Conservation (phyloP, 176 grass and related monocot genomes). For the Aechmea fasciata region DNA sequence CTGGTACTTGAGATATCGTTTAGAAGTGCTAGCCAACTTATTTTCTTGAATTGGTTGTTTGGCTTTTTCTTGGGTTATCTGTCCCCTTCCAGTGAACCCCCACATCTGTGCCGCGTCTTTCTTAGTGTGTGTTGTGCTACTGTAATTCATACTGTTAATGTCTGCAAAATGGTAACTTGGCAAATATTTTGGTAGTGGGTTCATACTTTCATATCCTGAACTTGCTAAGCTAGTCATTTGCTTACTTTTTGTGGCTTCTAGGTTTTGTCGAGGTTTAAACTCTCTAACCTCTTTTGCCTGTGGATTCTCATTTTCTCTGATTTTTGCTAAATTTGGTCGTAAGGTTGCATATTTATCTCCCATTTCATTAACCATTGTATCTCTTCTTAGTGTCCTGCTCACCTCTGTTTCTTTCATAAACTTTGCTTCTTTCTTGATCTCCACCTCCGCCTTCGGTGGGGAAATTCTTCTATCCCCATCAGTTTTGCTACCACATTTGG, state of each 20-base stretch:
- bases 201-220: conserved; percentile 20
- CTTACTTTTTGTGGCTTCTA: neutral
- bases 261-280: neutral
- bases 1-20: neutral
- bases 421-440: conserved; percentile 31
- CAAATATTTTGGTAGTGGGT: conserved; percentile 9
- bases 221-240: conserved; percentile 28
- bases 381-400: conserved; percentile 11
- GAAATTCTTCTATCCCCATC: conserved; percentile 86
- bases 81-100: conserved; percentile 16
- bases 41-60: conserved; percentile 18
- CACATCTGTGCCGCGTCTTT: conserved; percentile 26
- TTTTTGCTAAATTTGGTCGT: conserved; percentile 13
- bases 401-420: conserved; percentile 38
- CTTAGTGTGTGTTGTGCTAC: conserved; percentile 44
- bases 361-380: neutral
- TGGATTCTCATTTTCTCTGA: conserved; percentile 19
- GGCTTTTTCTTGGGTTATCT: conserved; percentile 17
- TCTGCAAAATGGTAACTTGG: neutral
- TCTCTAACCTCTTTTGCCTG: conserved; percentile 17
- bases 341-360: conserved; percentile 24
- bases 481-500: conserved; percentile 77
- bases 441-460: conserved; percentile 16
- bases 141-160: conserved; percentile 8
- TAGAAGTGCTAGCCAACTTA: neutral